Percentiles rank a stretch among this genome's conserved stretches.
Conservation (phyloP, 805 yeast genomes). For the Lachancea meyersii region DNA sequence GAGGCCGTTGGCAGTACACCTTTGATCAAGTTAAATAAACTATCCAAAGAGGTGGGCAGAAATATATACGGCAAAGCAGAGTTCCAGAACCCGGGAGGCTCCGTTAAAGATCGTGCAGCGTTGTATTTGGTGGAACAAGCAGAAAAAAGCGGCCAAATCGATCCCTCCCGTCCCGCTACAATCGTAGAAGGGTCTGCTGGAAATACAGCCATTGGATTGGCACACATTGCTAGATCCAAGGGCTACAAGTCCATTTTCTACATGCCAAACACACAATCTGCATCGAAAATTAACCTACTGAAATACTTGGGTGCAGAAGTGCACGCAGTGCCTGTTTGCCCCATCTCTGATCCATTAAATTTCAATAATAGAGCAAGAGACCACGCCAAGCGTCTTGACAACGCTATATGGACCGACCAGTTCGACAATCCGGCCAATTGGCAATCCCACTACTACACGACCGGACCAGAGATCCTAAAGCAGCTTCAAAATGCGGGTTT, state of each 20-base stretch:
- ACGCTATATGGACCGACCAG: conserved; percentile 91
- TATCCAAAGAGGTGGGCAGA: conserved; percentile 56
- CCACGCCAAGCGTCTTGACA: conserved; percentile 68
- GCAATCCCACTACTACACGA: conserved; percentile 80
- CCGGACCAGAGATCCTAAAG: conserved; percentile 91
- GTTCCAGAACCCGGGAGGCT: conserved; percentile 90
- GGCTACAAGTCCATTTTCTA: conserved; percentile 82
- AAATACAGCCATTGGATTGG: conserved; percentile 90
- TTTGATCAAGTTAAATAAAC: conserved; percentile 50
- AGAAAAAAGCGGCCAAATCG: conserved; percentile 55
- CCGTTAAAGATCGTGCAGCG: conserved; percentile 89
- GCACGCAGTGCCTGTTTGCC: conserved; percentile 81
- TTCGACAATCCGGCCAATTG: conserved; percentile 85
- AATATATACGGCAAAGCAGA: conserved; percentile 87
- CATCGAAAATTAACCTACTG: conserved; percentile 68
- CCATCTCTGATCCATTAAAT: conserved; percentile 74
- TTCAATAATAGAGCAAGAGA: conserved; percentile 82
- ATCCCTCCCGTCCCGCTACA: conserved; percentile 63
- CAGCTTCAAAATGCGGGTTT: conserved; percentile 55
- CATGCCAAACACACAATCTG: conserved; percentile 88
- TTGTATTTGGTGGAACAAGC: conserved; percentile 72
- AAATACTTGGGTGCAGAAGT: conserved; percentile 79
- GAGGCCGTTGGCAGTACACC: conserved; percentile 96
- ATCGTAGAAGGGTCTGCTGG: conserved; percentile 94
- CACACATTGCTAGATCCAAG: conserved; percentile 70